Base-by-base conservation (phyloP, 2,329 filamentous ascomycete genomes). In the Aspergillus pseudoglaucus region DNA sequence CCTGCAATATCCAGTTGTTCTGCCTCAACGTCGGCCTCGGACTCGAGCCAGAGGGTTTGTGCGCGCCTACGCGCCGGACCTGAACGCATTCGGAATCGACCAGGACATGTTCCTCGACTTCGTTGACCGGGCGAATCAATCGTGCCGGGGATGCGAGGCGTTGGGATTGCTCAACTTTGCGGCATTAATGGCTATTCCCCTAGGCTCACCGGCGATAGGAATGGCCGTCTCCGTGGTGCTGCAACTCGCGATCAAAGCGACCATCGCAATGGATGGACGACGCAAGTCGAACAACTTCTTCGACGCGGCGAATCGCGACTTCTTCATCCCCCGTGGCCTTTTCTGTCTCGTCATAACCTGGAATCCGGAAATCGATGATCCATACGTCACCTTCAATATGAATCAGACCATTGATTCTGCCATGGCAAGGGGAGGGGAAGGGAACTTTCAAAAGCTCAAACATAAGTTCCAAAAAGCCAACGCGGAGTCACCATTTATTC, bases 321-420 rank as follows among this genome's bases (percentile, higher is more conserved):
- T 81, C 49, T 84, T 84, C 60, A 72, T 70, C 42, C 80, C 81
- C 0, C 72, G 72, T 2, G 80, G 80, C 0, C 68, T 83, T 0
- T 78, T 75, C 61, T 75, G 71, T 50, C 65, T 79, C 17, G 68
- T 84, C 33, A 73, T 83, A 64, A 75, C 75, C 1, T 81, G 70
- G 65, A 75, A 75, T 45, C 73, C 75, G 0, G 68, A 72, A 3
- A 51, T 59, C 0, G 48, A 56, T 15, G 56, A 64, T 14, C 57
- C 62, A 3, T 50, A 60, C 2, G 48, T 61, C 6, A 54, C 56
- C 2, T 46, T 67, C 25, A 57, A 70, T 44, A 53, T 75, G 12
- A 68, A 71, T n/a, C 57, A 65, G 3, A 59, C 62, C 8, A 62
- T 72, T 38, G 58, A 63, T 22, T 64, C 68, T 33, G 53, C 64